A percentile compares a stretch with the other conserved stretches of the same genome.
Evolutionary conservation across 2,329 filamentous ascomycete genomes (phyloP).

Genomic region (Aspergillus clavatus): DNA sequence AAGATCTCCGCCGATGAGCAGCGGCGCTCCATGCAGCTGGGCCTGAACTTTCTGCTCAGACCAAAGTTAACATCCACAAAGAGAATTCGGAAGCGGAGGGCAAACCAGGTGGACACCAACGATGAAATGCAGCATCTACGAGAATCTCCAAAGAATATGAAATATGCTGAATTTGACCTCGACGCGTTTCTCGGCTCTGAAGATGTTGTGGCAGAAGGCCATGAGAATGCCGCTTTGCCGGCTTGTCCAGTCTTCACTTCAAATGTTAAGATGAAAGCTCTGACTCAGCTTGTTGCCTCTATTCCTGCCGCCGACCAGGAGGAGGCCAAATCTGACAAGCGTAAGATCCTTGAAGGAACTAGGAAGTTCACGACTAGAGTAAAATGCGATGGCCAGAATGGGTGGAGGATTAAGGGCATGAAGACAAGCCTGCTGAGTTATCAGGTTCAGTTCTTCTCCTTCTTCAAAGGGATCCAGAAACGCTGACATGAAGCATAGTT

Average conservation of each 20-base stretch:
- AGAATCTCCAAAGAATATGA: slow-evolving; percentile 3
- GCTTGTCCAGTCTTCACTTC: slow-evolving; percentile 22
- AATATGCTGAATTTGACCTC: slow-evolving; percentile 14
- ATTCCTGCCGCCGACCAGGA: slow-evolving; percentile 25
- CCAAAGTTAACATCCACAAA: neutral
- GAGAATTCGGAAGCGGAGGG: slow-evolving; percentile 1
- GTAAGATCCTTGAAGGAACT: slow-evolving; percentile 21
- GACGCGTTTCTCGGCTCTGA: slow-evolving; percentile 13
- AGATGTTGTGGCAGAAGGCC: slow-evolving; percentile 24
- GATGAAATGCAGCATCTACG: neutral
- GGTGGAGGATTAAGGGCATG: slow-evolving; percentile 32
- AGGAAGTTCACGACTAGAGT: slow-evolving; percentile 25
- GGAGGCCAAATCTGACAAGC: slow-evolving; percentile 22
- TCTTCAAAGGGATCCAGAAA: no score
- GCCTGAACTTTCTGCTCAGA: slow-evolving; percentile 7
- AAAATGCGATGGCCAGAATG: slow-evolving; percentile 24
- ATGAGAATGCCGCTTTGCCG: slow-evolving; percentile 20
- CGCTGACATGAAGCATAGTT: slow-evolving; percentile 19
- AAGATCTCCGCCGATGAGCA: slow-evolving; percentile 13
- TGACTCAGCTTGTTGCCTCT: slow-evolving; percentile 28
- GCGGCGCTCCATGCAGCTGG: slow-evolving; percentile 10
- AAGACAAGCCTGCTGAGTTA: slow-evolving; percentile 32
- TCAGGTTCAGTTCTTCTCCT: no score
- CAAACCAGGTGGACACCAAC: no score
- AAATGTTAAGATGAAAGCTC: slow-evolving; percentile 25